Percentiles rank a stretch among this genome's conserved stretches.
Conservation (phyloP, 164 flowering plant species). For the Stephania japonica region DNA sequence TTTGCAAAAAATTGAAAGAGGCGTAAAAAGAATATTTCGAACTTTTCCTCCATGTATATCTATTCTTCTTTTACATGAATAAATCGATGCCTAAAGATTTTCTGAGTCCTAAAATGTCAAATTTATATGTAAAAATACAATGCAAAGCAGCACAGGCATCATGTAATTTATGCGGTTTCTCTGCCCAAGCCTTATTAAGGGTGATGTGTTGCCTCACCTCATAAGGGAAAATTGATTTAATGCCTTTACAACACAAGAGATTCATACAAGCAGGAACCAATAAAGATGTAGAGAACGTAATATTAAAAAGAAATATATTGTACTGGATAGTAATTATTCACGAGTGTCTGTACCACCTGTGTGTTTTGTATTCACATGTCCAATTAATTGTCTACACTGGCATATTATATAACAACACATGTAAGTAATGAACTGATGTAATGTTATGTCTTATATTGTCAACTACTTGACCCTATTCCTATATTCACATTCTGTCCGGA, state of each 20-base stretch:
- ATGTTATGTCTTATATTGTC: conserved; percentile 20
- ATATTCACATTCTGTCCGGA: conserved; percentile 30
- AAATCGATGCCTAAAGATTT: too few relatives aligned
- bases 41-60: too few relatives aligned
- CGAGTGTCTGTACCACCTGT: conserved; percentile 50
- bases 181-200: too few relatives aligned
- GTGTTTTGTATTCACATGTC: conserved; percentile 73
- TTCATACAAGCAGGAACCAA: not conserved
- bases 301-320: conserved; percentile 10
- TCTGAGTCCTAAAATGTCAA: too few relatives aligned
- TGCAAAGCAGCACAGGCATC: too few relatives aligned
- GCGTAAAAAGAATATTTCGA: too few relatives aligned
- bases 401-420: conserved; percentile 28
- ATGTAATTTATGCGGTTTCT: too few relatives aligned
- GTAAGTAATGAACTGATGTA: conserved; percentile 30
- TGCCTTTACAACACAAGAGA: too few relatives aligned
- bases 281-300: conserved; percentile 2
- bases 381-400: conserved; percentile 42
- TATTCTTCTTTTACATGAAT: too few relatives aligned
- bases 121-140: too few relatives aligned
- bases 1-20: not conserved
- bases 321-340: conserved; percentile 28
- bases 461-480: conserved; percentile 26
- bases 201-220: too few relatives aligned
- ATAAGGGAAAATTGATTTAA: too few relatives aligned